Conservation (phyloP, 441 rosid genomes). For the Macaranga tanarius region DNA sequence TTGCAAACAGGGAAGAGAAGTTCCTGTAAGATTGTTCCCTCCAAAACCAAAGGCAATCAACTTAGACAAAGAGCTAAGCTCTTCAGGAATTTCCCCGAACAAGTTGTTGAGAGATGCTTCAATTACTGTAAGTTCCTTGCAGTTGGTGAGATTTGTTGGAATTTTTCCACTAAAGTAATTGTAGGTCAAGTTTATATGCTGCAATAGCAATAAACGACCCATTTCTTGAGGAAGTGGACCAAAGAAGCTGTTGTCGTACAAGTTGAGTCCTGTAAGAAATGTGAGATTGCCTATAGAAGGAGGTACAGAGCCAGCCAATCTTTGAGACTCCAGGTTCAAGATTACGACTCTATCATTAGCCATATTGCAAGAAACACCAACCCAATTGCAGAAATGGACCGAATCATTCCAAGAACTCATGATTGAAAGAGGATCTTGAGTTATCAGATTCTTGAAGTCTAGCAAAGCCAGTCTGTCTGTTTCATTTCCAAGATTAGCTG, state of each 20-base stretch:
- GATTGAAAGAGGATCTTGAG: constrained; percentile 33
- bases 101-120: constrained; percentile 28
- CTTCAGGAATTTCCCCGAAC: constrained; percentile 36
- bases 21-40: constrained; percentile 43
- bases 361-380: constrained; percentile 37
- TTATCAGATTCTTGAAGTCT: constrained; percentile 36
- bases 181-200: constrained; percentile 25
- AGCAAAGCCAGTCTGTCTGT: constrained; percentile 33
- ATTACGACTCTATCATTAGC: constrained; percentile 26
- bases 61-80: constrained; percentile 31
- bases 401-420: constrained; percentile 44
- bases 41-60: constrained; percentile 25
- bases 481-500: constrained; percentile 11
- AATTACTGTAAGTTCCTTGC: constrained; percentile 23
- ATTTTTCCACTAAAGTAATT: constrained; percentile 37
- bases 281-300: constrained; percentile 44
- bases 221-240: constrained; percentile 38
- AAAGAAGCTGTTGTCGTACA: constrained; percentile 30
- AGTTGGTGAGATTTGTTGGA: constrained; percentile 33
- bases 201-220: constrained; percentile 36
- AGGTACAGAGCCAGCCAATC: constrained; percentile 41
- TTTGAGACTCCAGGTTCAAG: constrained; percentile 31
- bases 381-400: constrained; percentile 41
- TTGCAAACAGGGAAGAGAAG: constrained; percentile 29
- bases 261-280: constrained; percentile 31